These are phyloP conservation scores for Salix arbutifolia DNA, from an alignment of 345 rosid species.

Conservation along the genomic window DNA sequence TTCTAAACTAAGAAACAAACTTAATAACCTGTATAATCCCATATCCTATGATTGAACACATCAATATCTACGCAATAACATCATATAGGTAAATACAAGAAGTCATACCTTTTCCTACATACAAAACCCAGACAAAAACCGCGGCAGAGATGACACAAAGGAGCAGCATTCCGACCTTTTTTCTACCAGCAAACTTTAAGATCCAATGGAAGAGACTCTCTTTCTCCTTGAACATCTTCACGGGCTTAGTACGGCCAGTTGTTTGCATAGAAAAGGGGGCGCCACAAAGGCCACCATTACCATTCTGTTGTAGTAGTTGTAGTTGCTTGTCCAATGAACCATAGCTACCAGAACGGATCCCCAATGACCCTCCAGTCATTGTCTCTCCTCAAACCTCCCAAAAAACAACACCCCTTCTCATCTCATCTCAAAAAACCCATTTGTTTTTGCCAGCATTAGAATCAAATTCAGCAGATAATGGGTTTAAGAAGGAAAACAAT, in stretches of 20 bases:
- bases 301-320: slow-evolving; percentile 20
- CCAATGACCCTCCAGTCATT: slow-evolving; percentile 28
- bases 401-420: slow-evolving; percentile 15
- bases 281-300: slow-evolving; percentile 11
- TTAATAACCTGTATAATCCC: not conserved
- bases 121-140: slow-evolving; percentile 75
- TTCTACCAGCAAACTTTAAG: slow-evolving; percentile 87
- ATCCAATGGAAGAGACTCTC: slow-evolving; percentile 76
- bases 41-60: not conserved
- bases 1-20: not conserved
- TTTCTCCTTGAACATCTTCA: slow-evolving; percentile 79
- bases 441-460: not conserved
- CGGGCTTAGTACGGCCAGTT: slow-evolving; percentile 51
- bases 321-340: slow-evolving; percentile 27
- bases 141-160: slow-evolving; percentile 78
- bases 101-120: slow-evolving; percentile 77
- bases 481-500: not conserved
- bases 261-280: slow-evolving; percentile 21
- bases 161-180: slow-evolving; percentile 88
- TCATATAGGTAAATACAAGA: not conserved
- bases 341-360: slow-evolving; percentile 23
- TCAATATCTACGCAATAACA: not conserved
- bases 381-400: slow-evolving; percentile 18
- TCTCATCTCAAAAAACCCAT: slow-evolving; percentile 13
- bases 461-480: not conserved